Percentiles rank a stretch among this genome's conserved stretches.
Evolutionary conservation across 306 rosid genomes (phyloP).

Genomic region (Casuarina cunninghamiana): DNA sequence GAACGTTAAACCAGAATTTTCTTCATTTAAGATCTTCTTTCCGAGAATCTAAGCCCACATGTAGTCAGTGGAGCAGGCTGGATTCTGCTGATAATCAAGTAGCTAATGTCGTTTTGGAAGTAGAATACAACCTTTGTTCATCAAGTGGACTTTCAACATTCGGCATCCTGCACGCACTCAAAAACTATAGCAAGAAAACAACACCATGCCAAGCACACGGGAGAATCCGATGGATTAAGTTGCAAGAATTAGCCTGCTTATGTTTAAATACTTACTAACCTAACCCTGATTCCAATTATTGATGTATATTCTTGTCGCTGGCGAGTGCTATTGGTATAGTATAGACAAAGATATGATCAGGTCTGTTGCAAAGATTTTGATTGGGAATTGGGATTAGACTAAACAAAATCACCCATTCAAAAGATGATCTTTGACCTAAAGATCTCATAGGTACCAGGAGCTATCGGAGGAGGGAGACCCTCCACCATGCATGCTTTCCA

Average conservation of each 20-base stretch:
- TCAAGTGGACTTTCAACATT: conserved; percentile 6
- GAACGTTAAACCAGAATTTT: conserved; percentile 54
- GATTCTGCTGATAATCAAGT: conserved; percentile 26
- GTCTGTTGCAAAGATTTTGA: conserved; percentile 37
- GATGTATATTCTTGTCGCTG: background rate
- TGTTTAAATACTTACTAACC: background rate
- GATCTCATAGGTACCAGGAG: conserved; percentile 57
- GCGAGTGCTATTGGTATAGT: conserved; percentile 9
- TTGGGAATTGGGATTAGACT: conserved; percentile 34
- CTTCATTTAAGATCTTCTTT: conserved; percentile 45
- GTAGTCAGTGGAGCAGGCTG: conserved; percentile 39
- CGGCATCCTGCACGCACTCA: conserved; percentile 37
- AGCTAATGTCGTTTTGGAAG: conserved; percentile 29
- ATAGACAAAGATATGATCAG: conserved; percentile 37
- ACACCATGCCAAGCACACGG: conserved; percentile 43
- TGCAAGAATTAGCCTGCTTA: background rate
- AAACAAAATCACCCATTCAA: conserved; percentile 40
- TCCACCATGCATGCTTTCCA: conserved; percentile 40
- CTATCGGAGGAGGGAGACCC: conserved; percentile 38
- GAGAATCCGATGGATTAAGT: conserved; percentile 39
- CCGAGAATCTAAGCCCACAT: conserved; percentile 45
- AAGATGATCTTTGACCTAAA: conserved; percentile 70
- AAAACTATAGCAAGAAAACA: conserved; percentile 53
- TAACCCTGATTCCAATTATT: background rate
- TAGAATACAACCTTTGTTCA: background rate